Conservation (phyloP, 768 basidiomycete species). For the Boletus vermiculosoides region DNA sequence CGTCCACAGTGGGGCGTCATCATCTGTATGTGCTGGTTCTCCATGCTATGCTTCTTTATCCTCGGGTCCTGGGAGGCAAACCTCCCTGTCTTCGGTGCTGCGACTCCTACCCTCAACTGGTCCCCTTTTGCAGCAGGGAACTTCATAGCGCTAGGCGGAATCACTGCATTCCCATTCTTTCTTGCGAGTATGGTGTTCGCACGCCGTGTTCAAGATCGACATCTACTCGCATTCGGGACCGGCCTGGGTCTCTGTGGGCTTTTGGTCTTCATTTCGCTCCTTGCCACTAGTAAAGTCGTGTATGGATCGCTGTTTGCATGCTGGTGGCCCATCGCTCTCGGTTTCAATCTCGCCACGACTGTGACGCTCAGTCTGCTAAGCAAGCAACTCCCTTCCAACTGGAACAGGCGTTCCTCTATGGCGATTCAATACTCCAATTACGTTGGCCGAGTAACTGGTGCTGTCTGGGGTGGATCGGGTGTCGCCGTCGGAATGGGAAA, state of each 20-base stretch:
- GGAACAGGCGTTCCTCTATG: conserved; percentile 56
- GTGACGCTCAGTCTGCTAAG: conserved; percentile 64
- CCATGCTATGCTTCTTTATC: conserved; percentile 69
- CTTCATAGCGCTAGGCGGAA: conserved; percentile 67
- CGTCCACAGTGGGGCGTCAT: conserved; percentile 50
- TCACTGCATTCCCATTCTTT: conserved; percentile 64
- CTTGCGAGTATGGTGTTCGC: conserved; percentile 57
- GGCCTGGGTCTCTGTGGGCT: conserved; percentile 52
- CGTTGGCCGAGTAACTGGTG: conserved; percentile 60
- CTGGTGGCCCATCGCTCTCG: conserved; percentile 57
- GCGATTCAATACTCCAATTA: conserved; percentile 71
- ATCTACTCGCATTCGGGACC: conserved; percentile 53
- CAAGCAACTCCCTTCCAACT: conserved; percentile 63
- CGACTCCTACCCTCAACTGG: conserved; percentile 44
- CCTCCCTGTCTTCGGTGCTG: conserved; percentile 58
- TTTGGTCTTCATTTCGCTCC: conserved; percentile 47
- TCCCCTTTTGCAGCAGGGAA: conserved; percentile 65
- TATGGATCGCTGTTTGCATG: conserved; percentile 47
- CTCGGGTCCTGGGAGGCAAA: conserved; percentile 70
- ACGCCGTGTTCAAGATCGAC: conserved; percentile 57
- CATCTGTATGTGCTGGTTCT: conserved; percentile 66
- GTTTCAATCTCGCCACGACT: conserved; percentile 72
- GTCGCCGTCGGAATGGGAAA: conserved; percentile 52
- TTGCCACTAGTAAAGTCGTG: conserved; percentile 39
- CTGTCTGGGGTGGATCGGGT: conserved; percentile 68